Base-by-base conservation (phyloP, 2,329 filamentous ascomycete species). In the Aspergillus pseudoviridinutans region DNA sequence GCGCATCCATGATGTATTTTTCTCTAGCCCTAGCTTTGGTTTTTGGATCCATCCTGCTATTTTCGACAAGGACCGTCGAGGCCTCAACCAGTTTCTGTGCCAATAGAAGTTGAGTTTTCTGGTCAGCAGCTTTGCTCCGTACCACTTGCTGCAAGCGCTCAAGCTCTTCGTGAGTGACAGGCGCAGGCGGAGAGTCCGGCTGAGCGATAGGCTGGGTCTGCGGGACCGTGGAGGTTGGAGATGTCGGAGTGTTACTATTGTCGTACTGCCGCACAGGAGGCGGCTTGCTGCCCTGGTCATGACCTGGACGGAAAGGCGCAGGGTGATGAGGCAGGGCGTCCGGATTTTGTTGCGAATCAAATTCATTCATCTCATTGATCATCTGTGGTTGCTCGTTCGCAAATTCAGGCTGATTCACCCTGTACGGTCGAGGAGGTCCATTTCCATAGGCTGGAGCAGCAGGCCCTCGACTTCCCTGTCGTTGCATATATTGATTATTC, bases 1-100 rank as follows among this genome's bases (percentile, higher is more conserved):
- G 86, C 0, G 91, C 91, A 69, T 97, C 94, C 63, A 87, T 78
- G 17, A 93, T 79, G 71, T 93, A 97, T 57, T 87, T 87, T 66
- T 97, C 93, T 29, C 91, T 87, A 60, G 84, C 85, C 70, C 84
- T 87, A 60, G 79, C 79, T 38, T 79, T 81, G 1, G 82, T 80
- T 56, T 81, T 84, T 1, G 87, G 81, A 66, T 94, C 91, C 8
- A 85, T 82, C 25, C 88, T 86, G 8, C 87, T 84, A 66, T 87
- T 87, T 41, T 92, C 87, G 64, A 91, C 85, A 1, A 99, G 82
- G 4, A 90, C 85, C 12, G 87, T 86, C 0, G 91, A 86, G 1
- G 93, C 94, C 76, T 97, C 92, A 1, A 96, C 86, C 4, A 97
- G 79, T 66, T 89, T 91, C 76, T 92, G 93, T 0, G 90, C 92